phyloP scores from a whole-genome alignment of 495 filamentous ascomycete species.

The Jackrogersella multiformis region DNA sequence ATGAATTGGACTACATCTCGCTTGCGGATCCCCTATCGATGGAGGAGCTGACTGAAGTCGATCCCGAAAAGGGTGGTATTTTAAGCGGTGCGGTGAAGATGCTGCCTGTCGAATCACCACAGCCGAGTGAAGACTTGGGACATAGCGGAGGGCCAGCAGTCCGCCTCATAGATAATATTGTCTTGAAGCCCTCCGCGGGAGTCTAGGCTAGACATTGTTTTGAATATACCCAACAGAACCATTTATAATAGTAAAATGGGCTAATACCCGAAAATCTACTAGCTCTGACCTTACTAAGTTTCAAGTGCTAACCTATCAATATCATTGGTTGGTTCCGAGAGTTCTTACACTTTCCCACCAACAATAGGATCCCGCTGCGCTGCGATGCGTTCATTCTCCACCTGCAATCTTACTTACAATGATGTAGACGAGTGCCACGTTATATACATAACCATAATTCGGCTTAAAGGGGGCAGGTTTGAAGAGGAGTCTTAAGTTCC shows the following conservation, averaged over 20 bases:
- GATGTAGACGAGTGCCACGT: background rate
- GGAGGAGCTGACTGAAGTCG: constrained; percentile 75
- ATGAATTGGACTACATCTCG: constrained; percentile 90
- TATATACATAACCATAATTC: background rate
- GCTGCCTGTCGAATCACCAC: constrained; percentile 76
- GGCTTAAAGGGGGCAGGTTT: background rate
- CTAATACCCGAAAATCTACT: background rate
- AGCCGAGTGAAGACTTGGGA: constrained; percentile 75
- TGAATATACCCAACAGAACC: constrained; percentile 25
- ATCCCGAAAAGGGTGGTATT: constrained; percentile 75
- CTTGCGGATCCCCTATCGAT: constrained; percentile 83
- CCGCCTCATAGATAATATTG: constrained; percentile 93
- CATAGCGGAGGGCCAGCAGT: constrained; percentile 74
- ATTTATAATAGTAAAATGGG: background rate
- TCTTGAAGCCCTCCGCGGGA: constrained; percentile 62
- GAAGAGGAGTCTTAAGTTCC: constrained; percentile 2
- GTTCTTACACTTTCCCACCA: background rate
- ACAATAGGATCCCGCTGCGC: background rate
- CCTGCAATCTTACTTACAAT: background rate
- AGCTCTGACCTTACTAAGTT: no score
- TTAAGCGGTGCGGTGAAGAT: constrained; percentile 92
- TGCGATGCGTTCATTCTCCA: background rate
- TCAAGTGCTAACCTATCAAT: no score
- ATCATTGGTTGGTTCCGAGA: background rate
- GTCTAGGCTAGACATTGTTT: constrained; percentile 12